Conservation (phyloP, 441 rosid species). For the Euphorbia celastroides region DNA sequence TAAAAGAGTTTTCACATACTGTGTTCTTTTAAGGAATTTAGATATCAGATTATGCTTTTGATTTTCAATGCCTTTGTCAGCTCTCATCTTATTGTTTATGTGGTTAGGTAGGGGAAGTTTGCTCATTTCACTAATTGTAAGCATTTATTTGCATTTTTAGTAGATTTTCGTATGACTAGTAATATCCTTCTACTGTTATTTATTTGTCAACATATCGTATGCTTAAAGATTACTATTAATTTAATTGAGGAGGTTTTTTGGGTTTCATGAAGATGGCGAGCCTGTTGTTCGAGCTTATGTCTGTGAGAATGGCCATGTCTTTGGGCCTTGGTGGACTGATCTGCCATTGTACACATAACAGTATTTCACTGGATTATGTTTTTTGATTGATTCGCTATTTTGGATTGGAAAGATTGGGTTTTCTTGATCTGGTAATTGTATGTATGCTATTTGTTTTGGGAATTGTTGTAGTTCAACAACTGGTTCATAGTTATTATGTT, state of each 20-base stretch:
- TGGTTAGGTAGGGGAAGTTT: too few relatives aligned
- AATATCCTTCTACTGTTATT: too few relatives aligned
- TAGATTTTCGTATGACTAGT: too few relatives aligned
- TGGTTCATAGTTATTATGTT: neutral
- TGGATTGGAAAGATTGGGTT: neutral
- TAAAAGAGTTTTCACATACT: too few relatives aligned
- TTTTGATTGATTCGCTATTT: neutral
- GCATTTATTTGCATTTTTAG: too few relatives aligned
- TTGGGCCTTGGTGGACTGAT: slow-evolving; percentile 98
- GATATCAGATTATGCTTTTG: too few relatives aligned
- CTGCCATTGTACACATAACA: slow-evolving; percentile 63
- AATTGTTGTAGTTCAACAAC: neutral
- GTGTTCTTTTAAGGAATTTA: too few relatives aligned
- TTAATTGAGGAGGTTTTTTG: slow-evolving; percentile 66
- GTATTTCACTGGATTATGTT: neutral
- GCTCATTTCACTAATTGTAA: too few relatives aligned
- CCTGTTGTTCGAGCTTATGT: slow-evolving; percentile 98
- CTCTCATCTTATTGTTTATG: too few relatives aligned
- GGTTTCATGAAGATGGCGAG: slow-evolving; percentile 92
- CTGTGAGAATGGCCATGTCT: slow-evolving; percentile 96
- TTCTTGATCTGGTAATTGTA: neutral
- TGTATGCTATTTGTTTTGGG: neutral
- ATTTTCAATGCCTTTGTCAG: too few relatives aligned
- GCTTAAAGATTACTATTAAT: too few relatives aligned
- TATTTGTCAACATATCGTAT: too few relatives aligned